A percentile compares a stretch with the other conserved stretches of the same genome.
phyloP scores from a whole-genome alignment of 2,329 filamentous ascomycete genomes.

The Penicillium brevicompactum region DNA sequence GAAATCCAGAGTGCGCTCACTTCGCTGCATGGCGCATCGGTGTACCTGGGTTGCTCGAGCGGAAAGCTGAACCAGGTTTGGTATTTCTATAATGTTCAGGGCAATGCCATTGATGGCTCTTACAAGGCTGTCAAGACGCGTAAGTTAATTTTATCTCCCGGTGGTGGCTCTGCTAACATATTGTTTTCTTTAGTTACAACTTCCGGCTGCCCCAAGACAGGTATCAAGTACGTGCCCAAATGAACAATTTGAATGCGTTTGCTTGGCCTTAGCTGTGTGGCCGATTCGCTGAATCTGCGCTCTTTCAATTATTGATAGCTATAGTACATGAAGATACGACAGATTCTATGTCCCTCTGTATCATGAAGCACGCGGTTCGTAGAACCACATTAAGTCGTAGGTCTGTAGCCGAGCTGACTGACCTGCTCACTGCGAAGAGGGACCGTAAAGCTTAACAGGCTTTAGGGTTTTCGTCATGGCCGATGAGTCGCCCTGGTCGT shows the following conservation, averaged over 20 bases:
- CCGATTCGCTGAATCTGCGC: constrained; percentile 1
- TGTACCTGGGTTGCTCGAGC: constrained; percentile 54
- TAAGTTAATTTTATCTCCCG: constrained; percentile 24
- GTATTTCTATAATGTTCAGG: constrained; percentile 56
- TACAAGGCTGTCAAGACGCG: constrained; percentile 60
- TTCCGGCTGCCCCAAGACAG: constrained; percentile 63
- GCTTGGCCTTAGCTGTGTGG: background rate
- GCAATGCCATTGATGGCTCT: constrained; percentile 61
- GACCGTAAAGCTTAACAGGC: too few relatives aligned
- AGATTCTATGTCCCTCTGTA: background rate
- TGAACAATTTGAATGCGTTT: background rate
- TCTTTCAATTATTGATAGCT: constrained; percentile 5
- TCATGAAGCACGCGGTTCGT: background rate
- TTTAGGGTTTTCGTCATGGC: too few relatives aligned
- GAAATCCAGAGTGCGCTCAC: constrained; percentile 55
- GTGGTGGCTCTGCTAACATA: background rate
- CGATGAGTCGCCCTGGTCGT: too few relatives aligned
- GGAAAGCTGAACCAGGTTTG: constrained; percentile 57
- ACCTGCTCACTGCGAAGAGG: too few relatives aligned
- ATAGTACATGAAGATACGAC: constrained; percentile 3
- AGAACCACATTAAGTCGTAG: background rate
- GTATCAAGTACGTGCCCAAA: constrained; percentile 69
- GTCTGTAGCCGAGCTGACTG: too few relatives aligned
- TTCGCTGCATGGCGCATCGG: constrained; percentile 49
- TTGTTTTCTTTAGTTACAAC: constrained; percentile 31